phyloP scores from a whole-genome alignment of 768 basidiomycete species.

The Crucibulum laeve region DNA sequence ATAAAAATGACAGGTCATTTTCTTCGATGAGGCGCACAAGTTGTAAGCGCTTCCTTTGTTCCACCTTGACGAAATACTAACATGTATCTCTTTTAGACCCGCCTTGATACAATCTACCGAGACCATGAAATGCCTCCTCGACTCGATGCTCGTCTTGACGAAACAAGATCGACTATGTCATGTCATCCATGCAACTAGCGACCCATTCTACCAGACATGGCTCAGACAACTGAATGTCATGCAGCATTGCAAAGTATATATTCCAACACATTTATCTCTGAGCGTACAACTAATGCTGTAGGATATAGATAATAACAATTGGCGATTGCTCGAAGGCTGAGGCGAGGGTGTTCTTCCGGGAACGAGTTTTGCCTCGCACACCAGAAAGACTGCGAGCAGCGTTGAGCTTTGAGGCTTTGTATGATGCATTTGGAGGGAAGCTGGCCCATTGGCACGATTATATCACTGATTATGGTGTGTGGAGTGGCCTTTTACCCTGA shows the following conservation, averaged over 20 bases:
- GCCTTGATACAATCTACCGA: constrained; percentile 72
- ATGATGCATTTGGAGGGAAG: constrained; percentile 81
- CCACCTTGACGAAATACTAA: background rate
- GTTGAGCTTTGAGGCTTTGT: constrained; percentile 69
- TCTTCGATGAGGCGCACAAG: constrained; percentile 86
- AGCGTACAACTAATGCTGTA: background rate
- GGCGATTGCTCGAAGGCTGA: constrained; percentile 77
- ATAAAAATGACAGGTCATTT: constrained; percentile 41
- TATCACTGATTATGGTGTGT: constrained; percentile 65
- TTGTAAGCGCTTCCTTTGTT: constrained; percentile 38
- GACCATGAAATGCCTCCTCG: constrained; percentile 80
- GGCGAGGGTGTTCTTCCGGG: constrained; percentile 60
- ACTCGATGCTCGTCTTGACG: constrained; percentile 82
- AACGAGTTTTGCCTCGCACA: constrained; percentile 63
- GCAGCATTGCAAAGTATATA: constrained; percentile 73
- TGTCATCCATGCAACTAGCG: constrained; percentile 78
- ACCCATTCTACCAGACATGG: constrained; percentile 85
- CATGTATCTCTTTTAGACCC: constrained; percentile 39
- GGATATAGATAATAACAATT: constrained; percentile 62
- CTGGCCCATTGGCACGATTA: constrained; percentile 82
- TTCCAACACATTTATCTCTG: background rate
- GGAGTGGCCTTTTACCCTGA: background rate
- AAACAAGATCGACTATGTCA: constrained; percentile 86
- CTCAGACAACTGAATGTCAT: constrained; percentile 74
- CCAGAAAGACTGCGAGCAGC: constrained; percentile 52